phyloP scores from a whole-genome alignment of 2,329 filamentous ascomycete genomes.

The Hymenoscyphus fructigenus region DNA sequence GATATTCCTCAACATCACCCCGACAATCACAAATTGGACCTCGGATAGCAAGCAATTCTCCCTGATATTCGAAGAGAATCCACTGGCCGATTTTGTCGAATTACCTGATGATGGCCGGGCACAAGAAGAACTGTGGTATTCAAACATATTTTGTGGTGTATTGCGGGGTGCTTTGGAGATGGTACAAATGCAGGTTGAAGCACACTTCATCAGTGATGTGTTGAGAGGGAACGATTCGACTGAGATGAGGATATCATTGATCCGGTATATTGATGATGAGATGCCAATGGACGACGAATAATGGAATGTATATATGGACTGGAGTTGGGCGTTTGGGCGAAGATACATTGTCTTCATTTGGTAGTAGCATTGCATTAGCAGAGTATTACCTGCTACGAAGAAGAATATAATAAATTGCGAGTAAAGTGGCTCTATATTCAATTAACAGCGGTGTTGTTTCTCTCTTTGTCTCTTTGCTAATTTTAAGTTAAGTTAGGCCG shows the following conservation, averaged over 20 bases:
- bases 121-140: constrained; percentile 98
- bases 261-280: constrained; percentile 96
- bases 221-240: constrained; percentile 92
- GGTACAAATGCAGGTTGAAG: constrained; percentile 99
- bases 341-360: background rate
- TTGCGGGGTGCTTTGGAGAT: constrained; percentile 90
- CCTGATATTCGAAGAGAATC: constrained; percentile 94
- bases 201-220: constrained; percentile 92
- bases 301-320: constrained; percentile 7
- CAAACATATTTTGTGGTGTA: constrained; percentile 93
- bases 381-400: background rate
- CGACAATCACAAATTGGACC: constrained; percentile 92
- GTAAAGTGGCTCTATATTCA: background rate
- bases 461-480: too few species aligned
- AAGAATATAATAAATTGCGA: too few species aligned
- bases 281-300: constrained; percentile 95
- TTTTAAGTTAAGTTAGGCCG: too few species aligned
- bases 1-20: constrained; percentile 96
- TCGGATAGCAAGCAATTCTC: constrained; percentile 96
- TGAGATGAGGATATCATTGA: constrained; percentile 90
- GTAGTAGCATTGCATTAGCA: background rate
- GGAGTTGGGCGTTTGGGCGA: constrained; percentile 23
- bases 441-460: too few species aligned
- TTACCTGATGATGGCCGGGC: constrained; percentile 92
- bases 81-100: constrained; percentile 95